Percentiles rank a stretch among this genome's conserved stretches.
These are phyloP conservation scores for Cyberlindnera maclurae DNA, from an alignment of 805 yeast genomes.

Conservation along the genomic window DNA sequence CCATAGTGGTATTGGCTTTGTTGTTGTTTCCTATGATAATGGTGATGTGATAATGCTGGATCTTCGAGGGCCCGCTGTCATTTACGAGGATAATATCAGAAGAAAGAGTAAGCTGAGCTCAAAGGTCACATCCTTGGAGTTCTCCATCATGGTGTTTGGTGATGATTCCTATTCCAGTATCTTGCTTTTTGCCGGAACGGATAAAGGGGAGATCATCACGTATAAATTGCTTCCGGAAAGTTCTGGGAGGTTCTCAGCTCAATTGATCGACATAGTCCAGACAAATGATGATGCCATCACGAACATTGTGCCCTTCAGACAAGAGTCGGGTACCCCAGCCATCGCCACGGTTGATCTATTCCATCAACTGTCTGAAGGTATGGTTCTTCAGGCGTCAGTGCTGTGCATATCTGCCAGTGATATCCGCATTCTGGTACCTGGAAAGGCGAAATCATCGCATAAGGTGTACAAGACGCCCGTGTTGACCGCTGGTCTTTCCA, in stretches of 20 bases:
- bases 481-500: slow-evolving; percentile 45
- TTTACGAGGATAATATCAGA: slow-evolving; percentile 34
- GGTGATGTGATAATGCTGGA: slow-evolving; percentile 77
- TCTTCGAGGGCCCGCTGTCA: slow-evolving; percentile 70
- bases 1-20: slow-evolving; percentile 76
- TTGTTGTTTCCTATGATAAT: slow-evolving; percentile 66
- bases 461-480: slow-evolving; percentile 46
- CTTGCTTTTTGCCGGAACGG: slow-evolving; percentile 68
- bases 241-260: slow-evolving; percentile 54
- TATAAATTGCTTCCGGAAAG: slow-evolving; percentile 60
- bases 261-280: slow-evolving; percentile 39
- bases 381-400: slow-evolving; percentile 54
- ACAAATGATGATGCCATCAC: slow-evolving; percentile 43
- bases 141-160: slow-evolving; percentile 62
- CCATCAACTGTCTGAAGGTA: slow-evolving; percentile 53
- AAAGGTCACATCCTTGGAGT: slow-evolving; percentile 55
- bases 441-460: slow-evolving; percentile 57
- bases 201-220: slow-evolving; percentile 59
- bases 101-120: slow-evolving; percentile 21
- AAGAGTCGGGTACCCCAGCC: slow-evolving; percentile 55
- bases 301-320: slow-evolving; percentile 50
- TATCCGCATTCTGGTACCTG: slow-evolving; percentile 53
- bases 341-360: slow-evolving; percentile 54
- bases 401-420: slow-evolving; percentile 51
- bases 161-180: slow-evolving; percentile 69